Percentiles rank a stretch among this genome's conserved stretches.
Conservation (phyloP, 495 filamentous ascomycete species). For the Aspergillus saccharolyticus region DNA sequence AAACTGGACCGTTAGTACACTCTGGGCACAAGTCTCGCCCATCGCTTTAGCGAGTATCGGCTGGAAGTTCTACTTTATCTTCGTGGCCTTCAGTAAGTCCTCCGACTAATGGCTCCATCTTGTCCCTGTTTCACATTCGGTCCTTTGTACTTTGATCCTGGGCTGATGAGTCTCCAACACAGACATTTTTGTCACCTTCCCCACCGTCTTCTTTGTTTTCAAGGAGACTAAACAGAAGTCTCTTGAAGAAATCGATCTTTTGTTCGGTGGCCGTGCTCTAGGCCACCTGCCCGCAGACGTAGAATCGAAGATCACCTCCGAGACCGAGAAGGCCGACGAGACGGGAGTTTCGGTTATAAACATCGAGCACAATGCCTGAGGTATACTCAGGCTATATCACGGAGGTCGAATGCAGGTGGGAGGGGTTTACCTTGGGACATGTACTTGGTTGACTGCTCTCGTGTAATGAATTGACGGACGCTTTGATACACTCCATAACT, state of each 20-base stretch:
- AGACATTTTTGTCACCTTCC: constrained; percentile 32
- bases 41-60: constrained; percentile 38
- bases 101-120: neutral
- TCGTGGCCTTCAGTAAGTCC: constrained; percentile 36
- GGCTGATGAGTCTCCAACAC: neutral
- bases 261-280: constrained; percentile 47
- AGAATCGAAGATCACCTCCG: constrained; percentile 12
- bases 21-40: constrained; percentile 48
- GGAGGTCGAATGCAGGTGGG: neutral
- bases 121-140: constrained; percentile 1
- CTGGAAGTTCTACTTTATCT: constrained; percentile 47
- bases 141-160: neutral
- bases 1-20: constrained; percentile 47
- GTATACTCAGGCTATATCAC: neutral
- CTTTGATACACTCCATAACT: no score
- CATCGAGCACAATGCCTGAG: constrained; percentile 16
- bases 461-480: no score
- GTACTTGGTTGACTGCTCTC: no score
- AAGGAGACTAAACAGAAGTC: constrained; percentile 52
- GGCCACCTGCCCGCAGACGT: constrained; percentile 39
- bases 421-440: neutral
- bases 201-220: constrained; percentile 49
- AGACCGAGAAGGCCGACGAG: constrained; percentile 15
- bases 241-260: constrained; percentile 53
- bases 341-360: constrained; percentile 13